A percentile compares a stretch with the other conserved stretches of the same genome.
Evolutionary conservation across 371 early-diverging fungal species (phyloP).

Genomic region (Apophysomyces trapeziformis): DNA sequence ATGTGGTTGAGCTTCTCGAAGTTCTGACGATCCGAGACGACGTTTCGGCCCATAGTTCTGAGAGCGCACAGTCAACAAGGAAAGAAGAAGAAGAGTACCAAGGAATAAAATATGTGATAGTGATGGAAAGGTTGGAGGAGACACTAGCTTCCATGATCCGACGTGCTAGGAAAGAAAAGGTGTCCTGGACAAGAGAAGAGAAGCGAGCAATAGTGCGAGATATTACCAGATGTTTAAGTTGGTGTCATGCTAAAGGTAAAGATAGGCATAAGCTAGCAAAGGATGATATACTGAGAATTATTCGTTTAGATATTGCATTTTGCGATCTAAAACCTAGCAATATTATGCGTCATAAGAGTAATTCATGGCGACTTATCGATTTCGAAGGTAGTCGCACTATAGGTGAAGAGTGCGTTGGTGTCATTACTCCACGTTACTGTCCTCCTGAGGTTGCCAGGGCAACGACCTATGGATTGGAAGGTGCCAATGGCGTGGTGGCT

Average conservation of each 20-base stretch:
- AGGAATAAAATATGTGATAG: constrained; percentile 40
- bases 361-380: constrained; percentile 48
- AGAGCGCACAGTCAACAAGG: not conserved
- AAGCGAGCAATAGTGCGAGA: constrained; percentile 25
- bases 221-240: constrained; percentile 34
- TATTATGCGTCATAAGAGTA: constrained; percentile 32
- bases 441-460: constrained; percentile 57
- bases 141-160: constrained; percentile 30
- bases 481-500: constrained; percentile 54
- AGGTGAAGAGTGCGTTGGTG: constrained; percentile 33
- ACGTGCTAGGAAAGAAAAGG: constrained; percentile 20
- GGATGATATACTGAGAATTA: not conserved
- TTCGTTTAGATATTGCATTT: constrained; percentile 30
- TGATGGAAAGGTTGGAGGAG: constrained; percentile 49
- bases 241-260: constrained; percentile 44
- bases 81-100: constrained; percentile 27
- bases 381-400: constrained; percentile 55
- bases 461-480: constrained; percentile 53
- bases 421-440: constrained; percentile 37
- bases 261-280: not conserved
- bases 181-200: constrained; percentile 10
- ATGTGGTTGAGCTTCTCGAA: constrained; percentile 47
- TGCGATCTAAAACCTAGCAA: constrained; percentile 46
- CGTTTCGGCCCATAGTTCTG: not conserved
- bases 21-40: constrained; percentile 50